Conservation (phyloP, 768 basidiomycete species). For the Calocera viscosa region DNA sequence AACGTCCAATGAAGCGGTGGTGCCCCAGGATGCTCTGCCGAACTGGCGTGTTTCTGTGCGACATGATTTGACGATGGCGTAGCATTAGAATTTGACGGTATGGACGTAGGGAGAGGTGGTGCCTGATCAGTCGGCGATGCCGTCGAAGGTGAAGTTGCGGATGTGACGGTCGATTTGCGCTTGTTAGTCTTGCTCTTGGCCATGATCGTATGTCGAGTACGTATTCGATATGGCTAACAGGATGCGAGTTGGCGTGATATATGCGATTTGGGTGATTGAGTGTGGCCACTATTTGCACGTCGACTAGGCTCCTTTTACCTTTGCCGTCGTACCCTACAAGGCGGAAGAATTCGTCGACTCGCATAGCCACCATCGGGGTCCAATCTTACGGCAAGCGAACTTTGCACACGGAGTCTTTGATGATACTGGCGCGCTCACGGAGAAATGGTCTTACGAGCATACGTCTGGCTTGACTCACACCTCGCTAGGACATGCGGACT, state of each 20-base stretch:
- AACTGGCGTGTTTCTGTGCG: not conserved
- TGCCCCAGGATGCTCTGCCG: not conserved
- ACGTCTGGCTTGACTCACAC: too few species aligned
- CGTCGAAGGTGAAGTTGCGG: not conserved
- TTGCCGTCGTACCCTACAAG: not conserved
- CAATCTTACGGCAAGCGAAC: not conserved
- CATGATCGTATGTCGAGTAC: not conserved
- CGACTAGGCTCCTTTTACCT: not conserved
- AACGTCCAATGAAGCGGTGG: constrained; percentile 3
- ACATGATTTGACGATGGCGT: not conserved
- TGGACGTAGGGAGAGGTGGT: not conserved
- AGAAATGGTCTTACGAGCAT: too few species aligned
- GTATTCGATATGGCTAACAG: not conserved
- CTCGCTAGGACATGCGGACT: too few species aligned
- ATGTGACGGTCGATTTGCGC: not conserved
- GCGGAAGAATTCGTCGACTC: constrained; percentile 1
- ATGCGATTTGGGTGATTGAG: not conserved
- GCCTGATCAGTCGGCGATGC: not conserved
- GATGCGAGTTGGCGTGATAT: not conserved
- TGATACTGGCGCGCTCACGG: too few species aligned
- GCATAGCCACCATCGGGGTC: constrained; percentile 7
- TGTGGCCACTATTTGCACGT: not conserved
- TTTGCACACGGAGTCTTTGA: not conserved
- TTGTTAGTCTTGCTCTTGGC: constrained; percentile 1
- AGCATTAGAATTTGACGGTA: not conserved